A percentile compares a stretch with the other conserved stretches of the same genome.
Conservation (phyloP, 2,329 filamentous ascomycete genomes). For the Penicillium capsulatum region DNA sequence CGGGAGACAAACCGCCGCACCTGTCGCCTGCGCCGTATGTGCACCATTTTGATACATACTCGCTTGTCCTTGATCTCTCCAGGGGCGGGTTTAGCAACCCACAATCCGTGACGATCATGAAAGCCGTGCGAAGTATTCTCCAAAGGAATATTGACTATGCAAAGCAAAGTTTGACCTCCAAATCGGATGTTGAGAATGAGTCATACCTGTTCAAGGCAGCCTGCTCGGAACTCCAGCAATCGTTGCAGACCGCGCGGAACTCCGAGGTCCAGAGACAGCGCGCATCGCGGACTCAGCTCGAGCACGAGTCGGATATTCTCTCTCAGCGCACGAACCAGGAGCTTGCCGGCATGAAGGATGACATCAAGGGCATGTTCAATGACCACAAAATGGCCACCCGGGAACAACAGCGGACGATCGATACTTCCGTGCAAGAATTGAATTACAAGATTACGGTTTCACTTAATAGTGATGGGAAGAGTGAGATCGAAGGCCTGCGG, state of each 20-base stretch:
- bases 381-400: constrained; percentile 89
- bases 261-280: constrained; percentile 75
- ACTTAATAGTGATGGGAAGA: constrained; percentile 84
- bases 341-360: constrained; percentile 74
- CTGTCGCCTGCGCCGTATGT: constrained; percentile 70
- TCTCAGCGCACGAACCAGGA: constrained; percentile 83
- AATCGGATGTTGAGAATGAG: constrained; percentile 91
- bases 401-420: constrained; percentile 79
- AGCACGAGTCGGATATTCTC: constrained; percentile 93
- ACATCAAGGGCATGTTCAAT: constrained; percentile 92
- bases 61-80: constrained; percentile 74
- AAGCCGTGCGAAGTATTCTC: constrained; percentile 74
- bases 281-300: constrained; percentile 75
- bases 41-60: constrained; percentile 95
- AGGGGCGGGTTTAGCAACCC: constrained; percentile 65
- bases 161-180: constrained; percentile 74
- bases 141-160: constrained; percentile 77
- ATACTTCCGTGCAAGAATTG: constrained; percentile 86
- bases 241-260: constrained; percentile 73
- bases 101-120: constrained; percentile 86
- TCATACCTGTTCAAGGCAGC: constrained; percentile 91
- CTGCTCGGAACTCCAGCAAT: constrained; percentile 84
- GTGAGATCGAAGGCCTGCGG: constrained; percentile 82
- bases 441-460: constrained; percentile 94
- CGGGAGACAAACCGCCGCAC: constrained; percentile 57